Evolutionary conservation across 2,329 filamentous ascomycete genomes (phyloP), one percentile per base, ranked within the genome.

Genomic region (Pseudocercospora macadamiae): DNA sequence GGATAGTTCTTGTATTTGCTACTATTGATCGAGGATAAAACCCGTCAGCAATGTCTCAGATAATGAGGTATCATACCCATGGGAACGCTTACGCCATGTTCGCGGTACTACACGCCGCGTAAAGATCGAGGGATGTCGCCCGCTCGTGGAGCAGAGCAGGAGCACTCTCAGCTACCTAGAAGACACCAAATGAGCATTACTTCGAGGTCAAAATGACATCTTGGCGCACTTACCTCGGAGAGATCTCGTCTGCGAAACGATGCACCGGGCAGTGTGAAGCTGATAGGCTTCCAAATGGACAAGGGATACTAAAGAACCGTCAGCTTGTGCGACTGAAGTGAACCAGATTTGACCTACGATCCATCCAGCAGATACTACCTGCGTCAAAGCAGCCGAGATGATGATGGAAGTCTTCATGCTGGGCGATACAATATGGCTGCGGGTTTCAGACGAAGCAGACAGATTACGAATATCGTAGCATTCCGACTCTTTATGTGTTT

Each of bases 1-100:
- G 37, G 37, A n/a, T 19, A 42, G 18, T 42, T 42, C 37, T 42
- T 42, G 37, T 42, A 42, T 42, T 42, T 42, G 37, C 37, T 42
- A 19, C n/a, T n/a, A n/a, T n/a, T n/a, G n/a, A n/a, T n/a, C n/a
- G n/a, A n/a, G n/a, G n/a, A n/a, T n/a, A n/a, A n/a, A n/a, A n/a
- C n/a, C n/a, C n/a, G n/a, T n/a, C n/a, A n/a, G n/a, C n/a, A n/a
- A n/a, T n/a, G n/a, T n/a, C n/a, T n/a, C n/a, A n/a, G n/a, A n/a
- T n/a, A n/a, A n/a, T n/a, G n/a, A n/a, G n/a, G n/a, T n/a, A n/a
- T n/a, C n/a, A n/a, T n/a, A n/a, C n/a, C n/a, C n/a, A n/a, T n/a
- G n/a, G n/a, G n/a, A n/a, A n/a, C n/a, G n/a, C n/a, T n/a, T n/a
- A n/a, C n/a, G 37, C 37, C 37, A 42, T 42, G 37, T 42, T 42